Percentiles rank a stretch among this genome's conserved stretches.
phyloP scores from a whole-genome alignment of 148 eudicot species.

The Euryodendron excelsum region DNA sequence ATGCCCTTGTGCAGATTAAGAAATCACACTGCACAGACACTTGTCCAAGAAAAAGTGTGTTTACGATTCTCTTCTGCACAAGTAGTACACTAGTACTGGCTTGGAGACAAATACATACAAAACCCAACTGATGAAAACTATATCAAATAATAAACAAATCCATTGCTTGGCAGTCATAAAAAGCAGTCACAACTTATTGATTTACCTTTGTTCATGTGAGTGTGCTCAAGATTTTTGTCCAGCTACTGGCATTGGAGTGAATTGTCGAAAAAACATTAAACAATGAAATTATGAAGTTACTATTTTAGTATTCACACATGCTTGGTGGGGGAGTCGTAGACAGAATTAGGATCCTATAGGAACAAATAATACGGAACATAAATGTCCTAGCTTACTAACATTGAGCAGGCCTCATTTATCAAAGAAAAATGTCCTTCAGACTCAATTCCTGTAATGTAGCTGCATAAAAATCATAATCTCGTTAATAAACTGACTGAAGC shows the following conservation, averaged over 20 bases:
- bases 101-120: too few relatives aligned
- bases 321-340: too few relatives aligned
- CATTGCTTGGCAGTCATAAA: too few relatives aligned
- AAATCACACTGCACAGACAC: too few relatives aligned
- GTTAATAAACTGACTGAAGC: background rate
- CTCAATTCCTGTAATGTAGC: constrained; percentile 87
- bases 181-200: background rate
- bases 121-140: background rate
- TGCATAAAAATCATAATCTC: constrained; percentile 41
- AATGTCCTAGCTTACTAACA: constrained; percentile 52
- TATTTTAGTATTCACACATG: background rate
- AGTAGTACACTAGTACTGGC: too few relatives aligned
- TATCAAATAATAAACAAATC: too few relatives aligned
- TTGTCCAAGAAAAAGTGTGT: too few relatives aligned
- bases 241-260: too few relatives aligned
- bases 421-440: constrained; percentile 89
- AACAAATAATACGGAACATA: background rate
- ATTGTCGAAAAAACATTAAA: background rate
- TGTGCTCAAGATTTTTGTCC: too few relatives aligned
- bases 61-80: too few relatives aligned
- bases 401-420: constrained; percentile 94
- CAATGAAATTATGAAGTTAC: background rate
- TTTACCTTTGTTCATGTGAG: too few relatives aligned
- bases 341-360: background rate
- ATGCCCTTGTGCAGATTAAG: too few relatives aligned